Evolutionary conservation across 2,329 filamentous ascomycete species (phyloP).

Genomic region (Kalmusia sp.): DNA sequence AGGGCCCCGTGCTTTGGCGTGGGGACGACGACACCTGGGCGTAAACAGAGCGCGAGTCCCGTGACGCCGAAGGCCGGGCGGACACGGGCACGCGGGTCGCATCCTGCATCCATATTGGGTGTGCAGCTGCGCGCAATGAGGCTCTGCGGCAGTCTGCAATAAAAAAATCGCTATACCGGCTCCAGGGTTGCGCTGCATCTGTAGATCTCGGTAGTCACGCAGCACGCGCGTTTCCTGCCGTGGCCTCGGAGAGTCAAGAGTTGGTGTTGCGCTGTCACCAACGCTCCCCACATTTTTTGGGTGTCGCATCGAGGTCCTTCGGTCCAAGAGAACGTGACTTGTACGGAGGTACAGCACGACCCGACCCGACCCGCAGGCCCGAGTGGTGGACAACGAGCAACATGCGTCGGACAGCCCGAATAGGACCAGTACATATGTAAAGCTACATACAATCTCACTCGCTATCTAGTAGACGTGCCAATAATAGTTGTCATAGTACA

Average conservation of each 20-base stretch:
- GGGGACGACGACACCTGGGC: constrained; percentile 3
- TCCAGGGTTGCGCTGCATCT: neutral
- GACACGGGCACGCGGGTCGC: neutral
- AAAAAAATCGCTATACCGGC: neutral
- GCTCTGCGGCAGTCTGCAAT: constrained; percentile 19
- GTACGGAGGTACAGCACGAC: too few species aligned
- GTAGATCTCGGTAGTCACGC: neutral
- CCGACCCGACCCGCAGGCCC: neutral
- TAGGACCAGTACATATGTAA: neutral
- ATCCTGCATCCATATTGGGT: too few species aligned
- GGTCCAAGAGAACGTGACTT: neutral
- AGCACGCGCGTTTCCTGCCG: too few species aligned
- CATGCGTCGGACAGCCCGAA: neutral
- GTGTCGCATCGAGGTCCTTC: neutral
- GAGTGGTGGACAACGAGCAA: neutral
- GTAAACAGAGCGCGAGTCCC: neutral
- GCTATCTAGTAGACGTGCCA: constrained; percentile 2
- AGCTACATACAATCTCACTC: neutral
- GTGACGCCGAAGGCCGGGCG: constrained; percentile 4
- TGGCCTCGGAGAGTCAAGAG: neutral
- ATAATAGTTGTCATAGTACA: constrained; percentile 9
- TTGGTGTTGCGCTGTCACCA: neutral
- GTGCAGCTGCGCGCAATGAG: constrained; percentile 23
- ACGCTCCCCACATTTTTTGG: neutral
- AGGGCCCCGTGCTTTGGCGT: constrained; percentile 11